Conservation (phyloP, 176 grass and related monocot genomes). For the Secale cereale region DNA sequence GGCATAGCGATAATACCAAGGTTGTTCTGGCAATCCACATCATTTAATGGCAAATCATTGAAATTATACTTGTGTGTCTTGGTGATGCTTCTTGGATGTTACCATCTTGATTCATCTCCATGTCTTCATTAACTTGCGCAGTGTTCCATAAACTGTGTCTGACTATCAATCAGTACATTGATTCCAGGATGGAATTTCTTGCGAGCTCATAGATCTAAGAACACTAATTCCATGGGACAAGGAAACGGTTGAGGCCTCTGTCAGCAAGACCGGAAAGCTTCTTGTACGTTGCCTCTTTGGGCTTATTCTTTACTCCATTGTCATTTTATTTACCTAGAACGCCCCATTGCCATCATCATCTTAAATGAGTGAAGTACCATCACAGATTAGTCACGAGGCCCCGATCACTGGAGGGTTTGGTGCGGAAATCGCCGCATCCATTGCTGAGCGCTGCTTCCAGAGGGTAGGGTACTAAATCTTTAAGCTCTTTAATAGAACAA, state of each 20-base stretch:
- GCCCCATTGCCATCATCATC: too few species aligned
- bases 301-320: background rate
- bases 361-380: background rate
- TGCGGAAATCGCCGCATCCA: slow-evolving; percentile 87
- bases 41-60: background rate
- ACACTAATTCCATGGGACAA: slow-evolving; percentile 97
- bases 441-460: slow-evolving; percentile 76
- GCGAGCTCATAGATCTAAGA: slow-evolving; percentile 92
- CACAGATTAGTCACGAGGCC: slow-evolving; percentile 91
- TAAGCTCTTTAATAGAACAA: background rate
- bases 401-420: slow-evolving; percentile 89
- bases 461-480: slow-evolving; percentile 56
- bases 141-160: background rate
- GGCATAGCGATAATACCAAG: background rate
- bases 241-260: slow-evolving; percentile 80
- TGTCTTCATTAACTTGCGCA: background rate
- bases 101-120: background rate
- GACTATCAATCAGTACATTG: slow-evolving; percentile 7
- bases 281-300: slow-evolving; percentile 48
- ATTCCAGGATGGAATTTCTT: slow-evolving; percentile 82
- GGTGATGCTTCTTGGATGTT: background rate
- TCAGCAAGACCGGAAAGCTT: slow-evolving; percentile 85
- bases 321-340: too few species aligned
- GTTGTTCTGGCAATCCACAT: background rate
- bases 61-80: background rate